phyloP scores from a whole-genome alignment of 129 eudicot species.

The Daucus carota region DH1_v3.0 NC_030385.2:31849501-31850000 shows the following conservation, averaged over 20 bases:
- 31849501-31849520: neutral
- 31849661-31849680: conserved; percentile 44
- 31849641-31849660: neutral
- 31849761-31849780: conserved; percentile 93
- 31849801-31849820: conserved; percentile 91
- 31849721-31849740: conserved; percentile 92
- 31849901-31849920: neutral
- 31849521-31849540: neutral
- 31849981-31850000: conserved; percentile 95
- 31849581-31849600: neutral
- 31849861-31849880: neutral
- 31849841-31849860: neutral
- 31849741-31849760: conserved; percentile 84
- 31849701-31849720: conserved; percentile 82
- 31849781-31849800: conserved; percentile 92
- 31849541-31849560: neutral
- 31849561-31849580: neutral
- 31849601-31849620: neutral
- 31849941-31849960: conserved; percentile 91
- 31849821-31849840: conserved; percentile 94
- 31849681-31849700: conserved; percentile 96
- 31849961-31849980: conserved; percentile 93
- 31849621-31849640: neutral
- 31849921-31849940: conserved; percentile 12
- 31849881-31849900: neutral